phyloP scores from a whole-genome alignment of 2,329 filamentous ascomycete genomes.

The Alternaria sp. region DNA sequence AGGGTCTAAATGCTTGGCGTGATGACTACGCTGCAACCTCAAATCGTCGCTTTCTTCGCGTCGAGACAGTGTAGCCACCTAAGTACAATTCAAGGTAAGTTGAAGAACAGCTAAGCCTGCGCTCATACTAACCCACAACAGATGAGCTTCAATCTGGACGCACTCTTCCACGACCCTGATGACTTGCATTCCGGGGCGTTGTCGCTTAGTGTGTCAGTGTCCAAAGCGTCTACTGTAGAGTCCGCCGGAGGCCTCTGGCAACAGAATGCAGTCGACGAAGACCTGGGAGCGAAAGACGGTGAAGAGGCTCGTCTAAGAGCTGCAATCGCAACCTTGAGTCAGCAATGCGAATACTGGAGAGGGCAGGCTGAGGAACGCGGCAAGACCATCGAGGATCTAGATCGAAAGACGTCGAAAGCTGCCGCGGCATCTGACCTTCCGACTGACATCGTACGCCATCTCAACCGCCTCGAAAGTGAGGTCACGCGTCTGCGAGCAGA shows the following conservation, averaged over 20 bases:
- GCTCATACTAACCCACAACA: background rate
- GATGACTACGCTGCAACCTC: background rate
- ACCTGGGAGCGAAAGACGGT: background rate
- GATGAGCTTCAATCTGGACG: conserved; percentile 15
- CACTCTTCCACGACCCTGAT: conserved; percentile 5
- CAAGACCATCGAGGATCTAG: conserved; percentile 2
- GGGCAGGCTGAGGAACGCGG: conserved; percentile 1
- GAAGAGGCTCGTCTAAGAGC: background rate
- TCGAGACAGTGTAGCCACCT: background rate
- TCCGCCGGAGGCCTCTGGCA: background rate
- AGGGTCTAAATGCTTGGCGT: background rate
- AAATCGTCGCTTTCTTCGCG: background rate
- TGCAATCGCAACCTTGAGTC: conserved; percentile 4
- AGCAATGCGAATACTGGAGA: conserved; percentile 11
- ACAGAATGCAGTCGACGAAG: background rate
- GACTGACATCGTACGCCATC: conserved; percentile 8
- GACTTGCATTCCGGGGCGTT: background rate
- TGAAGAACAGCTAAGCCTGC: no score
- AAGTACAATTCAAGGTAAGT: background rate
- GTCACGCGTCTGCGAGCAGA: conserved; percentile 14
- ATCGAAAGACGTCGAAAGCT: conserved; percentile 3
- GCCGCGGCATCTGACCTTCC: background rate
- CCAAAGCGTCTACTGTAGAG: background rate
- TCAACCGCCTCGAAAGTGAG: conserved; percentile 20
- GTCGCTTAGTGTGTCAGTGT: background rate